A percentile compares a stretch with the other conserved stretches of the same genome.
These are phyloP conservation scores for Nicotiana noctiflora DNA, from an alignment of 257 asterid genomes.

Conservation along the genomic window DNA sequence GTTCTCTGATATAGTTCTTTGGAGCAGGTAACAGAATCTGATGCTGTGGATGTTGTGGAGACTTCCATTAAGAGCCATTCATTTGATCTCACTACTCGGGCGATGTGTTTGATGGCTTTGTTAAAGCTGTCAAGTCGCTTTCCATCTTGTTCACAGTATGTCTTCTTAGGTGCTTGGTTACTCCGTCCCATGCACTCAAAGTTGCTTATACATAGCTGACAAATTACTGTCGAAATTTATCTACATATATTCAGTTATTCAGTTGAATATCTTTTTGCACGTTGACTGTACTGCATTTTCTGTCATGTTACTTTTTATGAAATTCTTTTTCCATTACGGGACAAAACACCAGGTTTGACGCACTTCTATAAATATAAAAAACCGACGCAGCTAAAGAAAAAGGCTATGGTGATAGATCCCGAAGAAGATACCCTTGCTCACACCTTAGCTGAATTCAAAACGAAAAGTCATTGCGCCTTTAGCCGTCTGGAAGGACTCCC, in stretches of 20 bases:
- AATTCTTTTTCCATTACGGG: neutral
- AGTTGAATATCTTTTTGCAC: neutral
- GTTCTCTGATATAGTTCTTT: conserved; percentile 17
- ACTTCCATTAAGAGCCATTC: conserved; percentile 55
- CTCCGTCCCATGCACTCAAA: neutral
- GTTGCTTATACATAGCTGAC: neutral
- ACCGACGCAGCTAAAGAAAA: neutral
- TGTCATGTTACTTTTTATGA: neutral
- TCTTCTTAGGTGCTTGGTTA: conserved; percentile 19
- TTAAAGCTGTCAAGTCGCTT: conserved; percentile 87
- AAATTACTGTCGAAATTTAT: neutral
- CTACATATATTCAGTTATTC: neutral
- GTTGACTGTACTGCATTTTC: neutral
- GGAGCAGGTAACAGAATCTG: conserved; percentile 87
- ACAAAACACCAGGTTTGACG: conserved; percentile 1
- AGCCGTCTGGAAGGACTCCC: neutral
- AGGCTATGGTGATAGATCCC: neutral
- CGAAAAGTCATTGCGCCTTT: neutral
- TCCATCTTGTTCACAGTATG: conserved; percentile 87
- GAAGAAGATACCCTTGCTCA: neutral
- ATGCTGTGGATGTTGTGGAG: conserved; percentile 84
- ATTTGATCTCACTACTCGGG: conserved; percentile 67
- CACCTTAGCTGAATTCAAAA: neutral
- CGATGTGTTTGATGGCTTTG: conserved; percentile 87
- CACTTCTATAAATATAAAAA: neutral